Evolutionary conservation across 352 stramenopile species (phyloP).

Genomic region (Hyaloperonospora brassicae): DNA sequence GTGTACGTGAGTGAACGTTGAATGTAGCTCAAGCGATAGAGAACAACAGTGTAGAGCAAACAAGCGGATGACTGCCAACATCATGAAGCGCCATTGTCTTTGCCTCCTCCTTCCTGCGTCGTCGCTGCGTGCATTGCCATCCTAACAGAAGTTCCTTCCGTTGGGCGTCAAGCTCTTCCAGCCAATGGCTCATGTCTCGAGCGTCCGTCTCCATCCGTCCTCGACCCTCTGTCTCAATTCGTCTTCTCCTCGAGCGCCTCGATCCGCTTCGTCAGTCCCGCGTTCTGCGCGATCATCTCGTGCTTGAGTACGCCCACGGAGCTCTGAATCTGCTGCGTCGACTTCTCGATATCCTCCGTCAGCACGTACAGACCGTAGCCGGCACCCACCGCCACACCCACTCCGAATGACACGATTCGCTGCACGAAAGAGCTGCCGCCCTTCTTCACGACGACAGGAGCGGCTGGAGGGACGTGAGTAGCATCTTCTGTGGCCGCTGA

Average conservation of each 20-base stretch:
- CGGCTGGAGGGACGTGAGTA: slow-evolving; percentile 13
- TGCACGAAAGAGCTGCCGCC: slow-evolving; percentile 65
- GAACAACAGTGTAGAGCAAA: not conserved
- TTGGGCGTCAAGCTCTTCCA: too few species aligned
- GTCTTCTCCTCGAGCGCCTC: slow-evolving; percentile 59
- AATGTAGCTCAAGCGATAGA: slow-evolving; percentile 12
- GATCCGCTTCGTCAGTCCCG: slow-evolving; percentile 58
- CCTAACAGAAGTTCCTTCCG: too few species aligned
- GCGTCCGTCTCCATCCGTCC: not conserved
- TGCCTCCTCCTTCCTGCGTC: too few species aligned
- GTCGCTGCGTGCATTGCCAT: too few species aligned
- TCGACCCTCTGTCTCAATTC: slow-evolving; percentile 27
- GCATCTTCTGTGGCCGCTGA: slow-evolving; percentile 48
- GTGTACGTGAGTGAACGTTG: slow-evolving; percentile 8
- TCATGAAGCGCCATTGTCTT: slow-evolving; percentile 13
- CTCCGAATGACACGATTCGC: slow-evolving; percentile 57
- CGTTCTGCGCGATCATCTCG: slow-evolving; percentile 64
- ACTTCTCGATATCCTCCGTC: slow-evolving; percentile 61
- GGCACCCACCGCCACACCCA: slow-evolving; percentile 55
- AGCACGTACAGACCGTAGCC: slow-evolving; percentile 65
- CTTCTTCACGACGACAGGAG: slow-evolving; percentile 33
- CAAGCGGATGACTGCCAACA: not conserved
- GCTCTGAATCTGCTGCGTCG: slow-evolving; percentile 63
- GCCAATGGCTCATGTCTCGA: not conserved
- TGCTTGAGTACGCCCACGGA: slow-evolving; percentile 55